A percentile compares a stretch with the other conserved stretches of the same genome.
Evolutionary conservation across 2,329 filamentous ascomycete genomes (phyloP).

Genomic region (Capronia coronata): DNA sequence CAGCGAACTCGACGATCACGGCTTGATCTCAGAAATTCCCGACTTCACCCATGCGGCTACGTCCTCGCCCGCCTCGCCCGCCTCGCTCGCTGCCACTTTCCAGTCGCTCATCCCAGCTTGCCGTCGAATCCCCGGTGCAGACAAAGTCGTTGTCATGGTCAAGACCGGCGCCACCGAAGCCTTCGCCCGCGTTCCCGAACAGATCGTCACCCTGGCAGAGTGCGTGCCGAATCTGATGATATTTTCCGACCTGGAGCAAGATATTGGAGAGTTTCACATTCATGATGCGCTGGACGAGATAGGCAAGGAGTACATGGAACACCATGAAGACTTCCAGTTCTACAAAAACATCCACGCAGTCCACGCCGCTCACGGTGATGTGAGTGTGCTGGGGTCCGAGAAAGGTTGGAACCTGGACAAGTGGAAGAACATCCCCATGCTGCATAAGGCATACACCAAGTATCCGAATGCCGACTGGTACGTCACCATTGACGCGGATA

Average conservation of each 20-base stretch:
- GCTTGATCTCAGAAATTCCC: slow-evolving; percentile 6
- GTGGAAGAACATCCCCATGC: slow-evolving; percentile 58
- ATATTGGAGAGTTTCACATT: slow-evolving; percentile 31
- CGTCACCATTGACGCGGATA: slow-evolving; percentile 38
- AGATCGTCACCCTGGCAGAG: slow-evolving; percentile 48
- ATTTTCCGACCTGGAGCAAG: slow-evolving; percentile 33
- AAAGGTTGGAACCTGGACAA: slow-evolving; percentile 52
- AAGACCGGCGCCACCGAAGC: slow-evolving; percentile 55
- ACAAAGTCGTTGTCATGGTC: slow-evolving; percentile 41
- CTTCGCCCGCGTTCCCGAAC: slow-evolving; percentile 48
- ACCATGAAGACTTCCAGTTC: slow-evolving; percentile 47
- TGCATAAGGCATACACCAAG: slow-evolving; percentile 48
- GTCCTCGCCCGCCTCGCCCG: background rate
- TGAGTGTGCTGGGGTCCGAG: slow-evolving; percentile 18
- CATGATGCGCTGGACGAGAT: slow-evolving; percentile 34
- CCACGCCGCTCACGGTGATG: slow-evolving; percentile 16
- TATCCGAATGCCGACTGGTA: slow-evolving; percentile 54
- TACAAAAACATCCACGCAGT: slow-evolving; percentile 28
- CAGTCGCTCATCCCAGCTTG: slow-evolving; percentile 10
- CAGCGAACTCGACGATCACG: background rate
- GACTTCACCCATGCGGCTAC: slow-evolving; percentile 9
- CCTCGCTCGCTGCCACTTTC: background rate
- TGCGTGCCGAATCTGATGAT: slow-evolving; percentile 49
- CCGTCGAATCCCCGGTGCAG: slow-evolving; percentile 20
- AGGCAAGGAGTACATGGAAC: slow-evolving; percentile 38